Evolutionary conservation across 257 asterid species (phyloP), one percentile per base, ranked within the genome.

Genomic region (Hygrophila difformis): DNA sequence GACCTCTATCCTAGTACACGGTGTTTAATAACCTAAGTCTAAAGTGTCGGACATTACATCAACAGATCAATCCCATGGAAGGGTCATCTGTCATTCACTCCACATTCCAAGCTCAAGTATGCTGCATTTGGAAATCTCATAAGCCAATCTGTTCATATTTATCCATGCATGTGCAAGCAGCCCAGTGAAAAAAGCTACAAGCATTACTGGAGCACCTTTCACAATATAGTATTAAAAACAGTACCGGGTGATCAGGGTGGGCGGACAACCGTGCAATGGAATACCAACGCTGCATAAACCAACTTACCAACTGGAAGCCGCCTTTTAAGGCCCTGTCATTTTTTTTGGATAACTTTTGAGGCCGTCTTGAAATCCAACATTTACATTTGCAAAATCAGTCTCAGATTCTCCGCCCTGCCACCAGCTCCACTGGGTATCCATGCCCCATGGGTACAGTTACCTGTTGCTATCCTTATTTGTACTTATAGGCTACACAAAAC

Each of bases 241-340:
- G 49, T 36, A 17, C 8, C 31, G 31, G 31, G 31, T 43, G 18
- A 17, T 26, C 15, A 31, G 8, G 18, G 28, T 28, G 23, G 34
- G 53, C 33, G 26, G 88, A 72, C 8, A 63, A 52, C 44, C 59
- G 51, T 39, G 76, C 78, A 14, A 48, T 64, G 31, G 67, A 62
- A 17, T 69, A 50, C 51, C 66, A 62, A 65, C 63, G 69, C 49
- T 72, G 73, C 60, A 79, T 63, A 53, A 75, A 33, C 84, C 40
- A 29, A 43, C 31, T 43, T 31, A 43, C n/a, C n/a, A n/a, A n/a
- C n/a, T n/a, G n/a, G n/a, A n/a, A n/a, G n/a, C n/a, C n/a, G n/a
- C n/a, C n/a, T n/a, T n/a, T n/a, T n/a, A n/a, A n/a, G n/a, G n/a
- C n/a, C n/a, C n/a, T n/a, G n/a, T n/a, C n/a, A n/a, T n/a, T n/a